Evolutionary conservation across 345 rosid genomes (phyloP), one percentile per base, ranked within the genome.

Genomic region (Noccaea caerulescens): DNA sequence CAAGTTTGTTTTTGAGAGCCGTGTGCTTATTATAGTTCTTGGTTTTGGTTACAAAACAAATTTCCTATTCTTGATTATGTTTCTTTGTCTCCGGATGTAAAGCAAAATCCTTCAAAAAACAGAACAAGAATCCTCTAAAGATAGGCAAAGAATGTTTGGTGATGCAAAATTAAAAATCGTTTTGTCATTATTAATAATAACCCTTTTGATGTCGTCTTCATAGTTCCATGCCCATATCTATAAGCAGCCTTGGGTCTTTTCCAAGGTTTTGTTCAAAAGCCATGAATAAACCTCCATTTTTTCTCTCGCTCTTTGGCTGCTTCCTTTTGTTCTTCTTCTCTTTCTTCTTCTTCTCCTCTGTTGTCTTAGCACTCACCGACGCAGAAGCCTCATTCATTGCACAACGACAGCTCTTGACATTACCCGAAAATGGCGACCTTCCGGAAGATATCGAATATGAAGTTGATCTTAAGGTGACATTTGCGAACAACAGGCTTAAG

Each of bases 161-260:
- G 72, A 41, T 66, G 41, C 72, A 49, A 43, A 47, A 49, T 43
- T 46, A 5, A 58, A 59, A 66, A 54, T 62, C 72, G 47, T 33
- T 33, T 73, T 61, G 60, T 65, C 30, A 62, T 66, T 65, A 42
- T 76, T 56, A 80, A 27, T 58, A 32, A 36, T 39, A 13, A 49
- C 50, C 75, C 57, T 39, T 39, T 68, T 63, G 63, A 45, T 62
- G 57, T 41, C 20, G 42, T 45, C 73, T 72, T 72, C 77, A 60
- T 58, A 69, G 61, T 66, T 63, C 10, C n/a, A 39, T 74, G 75
- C 33, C 30, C 55, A 55, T 66, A 69, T 66, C 82, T 66, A 76
- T 79, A 82, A 82, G 90, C 94, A 84, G 86, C 94, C 93, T 88
- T 85, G 89, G 92, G 84, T 80, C 66, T 51, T 62, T 51, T 51